Evolutionary conservation across 257 asterid genomes (phyloP).

Genomic region (Solanum arcanum): DNA sequence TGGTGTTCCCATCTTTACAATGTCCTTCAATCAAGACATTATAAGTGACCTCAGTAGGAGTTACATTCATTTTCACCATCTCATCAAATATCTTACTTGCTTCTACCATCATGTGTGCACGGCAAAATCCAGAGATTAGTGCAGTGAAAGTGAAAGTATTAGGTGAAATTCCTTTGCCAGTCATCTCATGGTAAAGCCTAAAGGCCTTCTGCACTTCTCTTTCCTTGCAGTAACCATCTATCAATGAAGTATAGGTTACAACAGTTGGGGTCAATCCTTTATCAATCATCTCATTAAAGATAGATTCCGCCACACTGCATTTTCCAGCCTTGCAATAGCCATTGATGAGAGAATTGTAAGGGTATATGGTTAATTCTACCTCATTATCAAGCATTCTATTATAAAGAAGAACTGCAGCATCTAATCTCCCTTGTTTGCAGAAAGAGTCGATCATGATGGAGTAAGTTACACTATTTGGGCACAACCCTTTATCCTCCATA

Average conservation of each 20-base stretch:
- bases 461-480: conserved; percentile 49
- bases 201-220: conserved; percentile 55
- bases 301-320: conserved; percentile 31
- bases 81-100: conserved; percentile 38
- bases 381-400: conserved; percentile 47
- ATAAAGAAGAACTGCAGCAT: conserved; percentile 35
- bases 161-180: conserved; percentile 63
- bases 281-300: conserved; percentile 38
- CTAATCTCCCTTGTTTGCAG: conserved; percentile 57
- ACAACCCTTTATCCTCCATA: conserved; percentile 52
- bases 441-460: conserved; percentile 49
- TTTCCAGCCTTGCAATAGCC: conserved; percentile 73
- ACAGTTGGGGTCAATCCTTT: conserved; percentile 68
- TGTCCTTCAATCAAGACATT: conserved; percentile 75
- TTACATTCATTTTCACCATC: conserved; percentile 49
- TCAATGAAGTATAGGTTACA: conserved; percentile 77
- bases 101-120: conserved; percentile 47
- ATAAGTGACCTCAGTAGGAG: conserved; percentile 69
- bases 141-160: conserved; percentile 62
- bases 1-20: conserved; percentile 44
- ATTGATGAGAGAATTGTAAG: conserved; percentile 63
- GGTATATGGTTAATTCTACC: conserved; percentile 32
- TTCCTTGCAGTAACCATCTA: conserved; percentile 70
- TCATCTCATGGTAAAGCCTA: conserved; percentile 69
- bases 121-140: conserved; percentile 59